Evolutionary conservation across 2,329 filamentous ascomycete genomes (phyloP).

Genomic region (Cladosporium sp.): DNA sequence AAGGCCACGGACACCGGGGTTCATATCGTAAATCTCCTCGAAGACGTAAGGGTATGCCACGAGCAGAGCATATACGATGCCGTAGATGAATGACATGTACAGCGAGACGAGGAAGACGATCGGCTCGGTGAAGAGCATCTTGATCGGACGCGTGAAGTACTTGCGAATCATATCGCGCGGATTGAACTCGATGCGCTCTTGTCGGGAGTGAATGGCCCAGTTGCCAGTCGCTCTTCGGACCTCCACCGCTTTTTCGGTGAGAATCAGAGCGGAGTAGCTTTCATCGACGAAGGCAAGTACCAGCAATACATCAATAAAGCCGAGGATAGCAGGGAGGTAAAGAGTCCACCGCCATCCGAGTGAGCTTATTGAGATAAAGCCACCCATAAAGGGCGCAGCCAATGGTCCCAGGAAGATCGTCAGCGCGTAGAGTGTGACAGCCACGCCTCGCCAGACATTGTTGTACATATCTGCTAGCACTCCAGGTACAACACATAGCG

Average conservation of each 20-base stretch:
- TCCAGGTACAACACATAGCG: constrained; percentile 22
- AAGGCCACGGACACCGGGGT: constrained; percentile 59
- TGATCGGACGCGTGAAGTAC: constrained; percentile 57
- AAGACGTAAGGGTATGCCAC: constrained; percentile 59
- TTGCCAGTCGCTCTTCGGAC: constrained; percentile 18
- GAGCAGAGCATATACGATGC: constrained; percentile 49
- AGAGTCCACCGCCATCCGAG: constrained; percentile 34
- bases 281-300: constrained; percentile 49
- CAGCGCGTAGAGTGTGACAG: constrained; percentile 24
- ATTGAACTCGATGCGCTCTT: constrained; percentile 18
- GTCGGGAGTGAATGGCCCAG: constrained; percentile 17
- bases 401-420: constrained; percentile 27
- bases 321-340: constrained; percentile 52
- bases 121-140: constrained; percentile 67
- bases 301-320: constrained; percentile 41
- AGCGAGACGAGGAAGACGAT: constrained; percentile 64
- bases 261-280: constrained; percentile 55
- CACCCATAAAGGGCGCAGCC: constrained; percentile 27
- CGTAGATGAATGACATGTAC: constrained; percentile 63
- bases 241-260: constrained; percentile 48
- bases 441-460: constrained; percentile 23
- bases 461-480: constrained; percentile 22
- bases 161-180: constrained; percentile 45
- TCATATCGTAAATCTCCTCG: constrained; percentile 58
- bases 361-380: constrained; percentile 24